phyloP scores from a whole-genome alignment of 139 green algal species.

The Gonium pectorale region DNA sequence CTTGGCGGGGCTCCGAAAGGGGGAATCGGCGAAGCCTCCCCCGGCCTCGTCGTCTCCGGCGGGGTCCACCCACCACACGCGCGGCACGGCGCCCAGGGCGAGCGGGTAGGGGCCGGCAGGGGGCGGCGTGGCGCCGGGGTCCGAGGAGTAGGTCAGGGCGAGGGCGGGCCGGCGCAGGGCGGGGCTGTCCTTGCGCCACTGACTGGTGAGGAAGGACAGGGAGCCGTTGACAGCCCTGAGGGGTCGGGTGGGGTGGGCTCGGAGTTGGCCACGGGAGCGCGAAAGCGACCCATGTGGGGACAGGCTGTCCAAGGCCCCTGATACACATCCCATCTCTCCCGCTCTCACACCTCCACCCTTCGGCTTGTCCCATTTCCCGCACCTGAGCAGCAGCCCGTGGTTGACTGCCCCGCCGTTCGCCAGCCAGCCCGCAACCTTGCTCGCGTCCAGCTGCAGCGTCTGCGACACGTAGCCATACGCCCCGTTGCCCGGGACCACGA shows the following conservation, averaged over 20 bases:
- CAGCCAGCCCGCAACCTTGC: constrained; percentile 9
- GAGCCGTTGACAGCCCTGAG: constrained; percentile 18
- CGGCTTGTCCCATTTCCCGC: neutral
- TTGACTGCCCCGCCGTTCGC: constrained; percentile 28
- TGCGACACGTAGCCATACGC: constrained; percentile 24
- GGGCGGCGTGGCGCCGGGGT: neutral
- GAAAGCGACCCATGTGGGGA: neutral
- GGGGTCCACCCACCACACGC: constrained; percentile 28
- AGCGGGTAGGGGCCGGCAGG: neutral
- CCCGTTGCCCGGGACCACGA: constrained; percentile 22
- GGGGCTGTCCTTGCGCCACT: neutral
- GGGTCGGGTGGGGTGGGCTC: neutral
- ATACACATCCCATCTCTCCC: neutral
- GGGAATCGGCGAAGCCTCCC: neutral
- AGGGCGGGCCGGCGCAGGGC: constrained; percentile 30
- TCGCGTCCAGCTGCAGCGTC: constrained; percentile 14
- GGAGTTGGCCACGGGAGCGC: neutral
- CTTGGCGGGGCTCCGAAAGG: constrained; percentile 15
- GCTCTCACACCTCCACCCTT: neutral
- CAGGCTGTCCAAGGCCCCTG: neutral
- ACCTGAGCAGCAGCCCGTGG: constrained; percentile 40
- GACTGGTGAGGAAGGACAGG: neutral
- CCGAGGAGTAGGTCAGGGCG: constrained; percentile 16
- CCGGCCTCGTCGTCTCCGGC: neutral
- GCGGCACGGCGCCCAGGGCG: neutral